Conservation (phyloP, 352 stramenopile genomes). For the Phytophthora sp. region DNA sequence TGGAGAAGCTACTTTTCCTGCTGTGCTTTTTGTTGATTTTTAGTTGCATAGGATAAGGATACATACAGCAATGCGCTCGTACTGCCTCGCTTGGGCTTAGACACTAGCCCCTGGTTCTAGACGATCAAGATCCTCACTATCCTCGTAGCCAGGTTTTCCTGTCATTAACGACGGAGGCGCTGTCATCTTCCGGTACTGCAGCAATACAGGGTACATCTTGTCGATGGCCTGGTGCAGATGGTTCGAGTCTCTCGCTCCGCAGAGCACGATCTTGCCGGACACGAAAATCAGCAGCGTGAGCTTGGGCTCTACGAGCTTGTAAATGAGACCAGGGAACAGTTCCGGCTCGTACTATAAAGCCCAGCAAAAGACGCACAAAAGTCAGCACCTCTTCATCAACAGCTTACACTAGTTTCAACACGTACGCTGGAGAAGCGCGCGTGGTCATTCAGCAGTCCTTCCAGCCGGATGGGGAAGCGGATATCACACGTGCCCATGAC, state of each 20-base stretch:
- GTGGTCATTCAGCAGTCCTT: constrained; percentile 97
- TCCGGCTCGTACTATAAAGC: constrained; percentile 99
- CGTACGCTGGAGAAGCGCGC: constrained; percentile 93
- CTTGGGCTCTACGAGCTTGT: constrained; percentile 97
- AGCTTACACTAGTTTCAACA: neutral
- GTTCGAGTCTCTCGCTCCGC: constrained; percentile 87
- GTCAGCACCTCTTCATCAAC: neutral
- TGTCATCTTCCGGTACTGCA: constrained; percentile 80
- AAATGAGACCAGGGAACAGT: constrained; percentile 99
- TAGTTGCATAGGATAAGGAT: constrained; percentile 34
- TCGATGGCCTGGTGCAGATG: constrained; percentile 68
- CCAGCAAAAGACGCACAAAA: constrained; percentile 83
- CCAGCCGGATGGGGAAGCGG: constrained; percentile 98
- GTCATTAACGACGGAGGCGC: constrained; percentile 72
- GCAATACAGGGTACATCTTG: constrained; percentile 73
- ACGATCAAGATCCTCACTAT: constrained; percentile 69
- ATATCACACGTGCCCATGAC: constrained; percentile 98
- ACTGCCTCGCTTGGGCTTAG: constrained; percentile 35
- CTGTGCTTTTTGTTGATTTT: constrained; percentile 26
- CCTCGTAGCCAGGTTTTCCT: constrained; percentile 70
- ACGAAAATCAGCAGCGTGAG: constrained; percentile 99
- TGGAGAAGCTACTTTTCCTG: constrained; percentile 18
- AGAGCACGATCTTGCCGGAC: constrained; percentile 99
- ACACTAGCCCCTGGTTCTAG: constrained; percentile 65
- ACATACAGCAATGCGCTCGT: constrained; percentile 28